Percentiles rank a stretch among this genome's conserved stretches.
Evolutionary conservation across 805 yeast species (phyloP).

Genomic region (Candida yuanshanica): DNA sequence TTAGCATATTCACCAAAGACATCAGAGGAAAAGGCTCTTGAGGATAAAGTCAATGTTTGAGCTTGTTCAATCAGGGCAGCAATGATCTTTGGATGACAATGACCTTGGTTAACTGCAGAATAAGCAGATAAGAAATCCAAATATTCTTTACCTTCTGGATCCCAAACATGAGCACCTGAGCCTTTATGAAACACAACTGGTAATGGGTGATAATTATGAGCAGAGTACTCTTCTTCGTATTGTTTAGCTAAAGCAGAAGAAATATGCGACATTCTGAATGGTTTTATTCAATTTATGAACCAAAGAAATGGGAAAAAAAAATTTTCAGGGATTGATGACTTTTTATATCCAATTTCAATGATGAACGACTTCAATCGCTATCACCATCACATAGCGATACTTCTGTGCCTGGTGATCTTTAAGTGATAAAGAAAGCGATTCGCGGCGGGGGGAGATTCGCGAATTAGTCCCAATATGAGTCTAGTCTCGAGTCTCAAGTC

Average conservation of each 20-base stretch:
- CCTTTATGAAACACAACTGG: slow-evolving; percentile 92
- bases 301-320: not conserved
- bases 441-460: no score
- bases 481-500: no score
- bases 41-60: slow-evolving; percentile 71
- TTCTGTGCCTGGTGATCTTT: slow-evolving; percentile 7
- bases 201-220: slow-evolving; percentile 94
- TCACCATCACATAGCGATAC: slow-evolving; percentile 19
- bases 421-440: slow-evolving; percentile 24
- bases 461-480: not conserved
- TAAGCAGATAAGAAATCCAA: slow-evolving; percentile 91
- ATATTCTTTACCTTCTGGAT: slow-evolving; percentile 93
- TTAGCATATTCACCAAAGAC: slow-evolving; percentile 84
- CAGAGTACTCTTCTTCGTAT: slow-evolving; percentile 77
- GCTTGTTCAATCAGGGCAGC: slow-evolving; percentile 86
- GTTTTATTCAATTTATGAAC: not conserved
- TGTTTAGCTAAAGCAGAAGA: slow-evolving; percentile 61
- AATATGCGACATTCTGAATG: slow-evolving; percentile 21
- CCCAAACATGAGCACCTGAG: slow-evolving; percentile 92
- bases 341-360: not conserved
- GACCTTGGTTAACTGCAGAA: slow-evolving; percentile 97
- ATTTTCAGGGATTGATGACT: not conserved
- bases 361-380: slow-evolving; percentile 13
- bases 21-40: slow-evolving; percentile 90
- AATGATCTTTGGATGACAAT: slow-evolving; percentile 91